Percentiles rank a stretch among this genome's conserved stretches.
These are phyloP conservation scores for Eremothecium coryli DNA, from an alignment of 1,139 yeast genomes.

Conservation along the genomic window DNA sequence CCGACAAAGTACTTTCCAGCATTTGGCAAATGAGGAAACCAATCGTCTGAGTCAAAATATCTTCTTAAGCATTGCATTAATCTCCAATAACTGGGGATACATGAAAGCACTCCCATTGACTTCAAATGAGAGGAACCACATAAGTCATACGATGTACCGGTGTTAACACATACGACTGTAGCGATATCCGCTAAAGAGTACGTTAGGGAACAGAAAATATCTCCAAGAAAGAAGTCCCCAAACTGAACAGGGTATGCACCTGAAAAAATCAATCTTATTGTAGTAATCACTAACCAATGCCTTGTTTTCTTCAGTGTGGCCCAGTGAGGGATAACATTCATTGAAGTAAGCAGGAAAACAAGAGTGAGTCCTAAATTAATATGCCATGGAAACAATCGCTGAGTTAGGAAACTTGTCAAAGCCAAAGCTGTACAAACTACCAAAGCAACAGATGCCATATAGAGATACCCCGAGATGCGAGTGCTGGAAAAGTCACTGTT, in stretches of 20 bases:
- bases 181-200: conserved; percentile 81
- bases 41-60: conserved; percentile 84
- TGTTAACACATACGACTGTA: conserved; percentile 75
- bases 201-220: conserved; percentile 77
- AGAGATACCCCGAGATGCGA: conserved; percentile 31
- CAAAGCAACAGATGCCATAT: conserved; percentile 53
- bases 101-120: conserved; percentile 69
- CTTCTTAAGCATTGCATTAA: conserved; percentile 84
- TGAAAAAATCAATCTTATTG: conserved; percentile 65
- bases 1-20: conserved; percentile 66
- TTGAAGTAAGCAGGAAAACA: conserved; percentile 35
- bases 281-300: conserved; percentile 64
- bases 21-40: conserved; percentile 96
- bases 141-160: conserved; percentile 33
- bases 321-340: conserved; percentile 25
- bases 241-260: conserved; percentile 94
- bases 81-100: conserved; percentile 87
- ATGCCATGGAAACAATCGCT: conserved; percentile 75
- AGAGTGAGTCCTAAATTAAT: conserved; percentile 44
- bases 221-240: conserved; percentile 88
- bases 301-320: conserved; percentile 27
- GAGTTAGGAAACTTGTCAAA: conserved; percentile 70
- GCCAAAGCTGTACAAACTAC: conserved; percentile 50
- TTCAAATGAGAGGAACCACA: conserved; percentile 80
- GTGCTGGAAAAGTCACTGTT: conserved; percentile 32